A percentile compares a stretch with the other conserved stretches of the same genome.
Evolutionary conservation across 345 rosid species (phyloP).

Genomic region (Microcos paniculata): DNA sequence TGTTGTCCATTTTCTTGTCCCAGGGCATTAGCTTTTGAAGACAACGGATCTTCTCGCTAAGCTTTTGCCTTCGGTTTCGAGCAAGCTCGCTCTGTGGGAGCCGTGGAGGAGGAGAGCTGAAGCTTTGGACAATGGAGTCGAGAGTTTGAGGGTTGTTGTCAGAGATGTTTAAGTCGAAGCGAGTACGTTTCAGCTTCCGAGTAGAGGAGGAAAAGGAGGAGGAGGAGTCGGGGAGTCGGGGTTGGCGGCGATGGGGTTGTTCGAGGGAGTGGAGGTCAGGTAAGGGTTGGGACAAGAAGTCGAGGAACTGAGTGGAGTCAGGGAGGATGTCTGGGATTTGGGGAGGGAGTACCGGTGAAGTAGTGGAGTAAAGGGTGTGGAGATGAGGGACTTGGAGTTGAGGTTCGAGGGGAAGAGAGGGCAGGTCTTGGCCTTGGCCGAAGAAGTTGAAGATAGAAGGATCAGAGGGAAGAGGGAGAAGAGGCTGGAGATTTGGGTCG

Average conservation of each 20-base stretch:
- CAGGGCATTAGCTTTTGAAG: constrained; percentile 65
- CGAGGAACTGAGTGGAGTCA: not conserved
- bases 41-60: constrained; percentile 46
- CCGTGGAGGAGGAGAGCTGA: not conserved
- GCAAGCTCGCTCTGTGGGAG: constrained; percentile 7
- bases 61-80: constrained; percentile 26
- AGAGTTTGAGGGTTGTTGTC: constrained; percentile 4
- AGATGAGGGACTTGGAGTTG: not conserved
- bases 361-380: not conserved
- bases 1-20: constrained; percentile 51
- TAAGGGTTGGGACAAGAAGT: not conserved
- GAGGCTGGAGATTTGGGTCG: not conserved
- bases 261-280: constrained; percentile 3
- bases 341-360: not conserved
- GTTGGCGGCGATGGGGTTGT: not conserved
- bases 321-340: not conserved
- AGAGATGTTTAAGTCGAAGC: not conserved
- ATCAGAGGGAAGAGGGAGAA: not conserved
- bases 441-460: not conserved
- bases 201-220: not conserved
- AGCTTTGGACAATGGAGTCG: constrained; percentile 11
- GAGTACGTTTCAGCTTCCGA: not conserved
- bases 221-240: not conserved
- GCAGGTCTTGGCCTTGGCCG: not conserved
- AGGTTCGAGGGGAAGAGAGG: not conserved